A percentile compares a stretch with the other conserved stretches of the same genome.
phyloP scores from a whole-genome alignment of 306 rosid genomes.

The Dryas drummondii region DNA sequence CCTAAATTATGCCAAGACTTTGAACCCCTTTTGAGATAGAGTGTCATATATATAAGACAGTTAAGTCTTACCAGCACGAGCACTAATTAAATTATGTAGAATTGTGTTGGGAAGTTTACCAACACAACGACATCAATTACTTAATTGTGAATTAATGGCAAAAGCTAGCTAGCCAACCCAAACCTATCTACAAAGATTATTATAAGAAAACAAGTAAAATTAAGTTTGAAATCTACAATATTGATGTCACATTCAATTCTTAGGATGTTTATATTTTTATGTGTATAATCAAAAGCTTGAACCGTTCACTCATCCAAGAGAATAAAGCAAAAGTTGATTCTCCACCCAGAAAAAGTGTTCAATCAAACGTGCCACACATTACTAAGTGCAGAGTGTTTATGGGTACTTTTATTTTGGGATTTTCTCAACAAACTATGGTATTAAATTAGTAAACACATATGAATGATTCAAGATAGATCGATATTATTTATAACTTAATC shows the following conservation, averaged over 20 bases:
- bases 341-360: neutral
- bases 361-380: neutral
- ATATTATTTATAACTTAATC: too few species aligned
- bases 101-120: neutral
- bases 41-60: too few species aligned
- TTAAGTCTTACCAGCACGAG: neutral
- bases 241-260: neutral
- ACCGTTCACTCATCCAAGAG: neutral
- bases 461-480: too few species aligned
- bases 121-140: neutral
- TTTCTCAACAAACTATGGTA: too few species aligned
- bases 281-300: neutral
- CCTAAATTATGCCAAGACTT: constrained; percentile 16
- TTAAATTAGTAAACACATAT: too few species aligned
- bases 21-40: constrained; percentile 1
- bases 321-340: neutral
- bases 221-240: neutral
- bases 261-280: neutral
- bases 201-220: neutral
- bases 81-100: neutral
- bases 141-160: too few species aligned
- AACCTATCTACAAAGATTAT: too few species aligned
- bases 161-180: too few species aligned
- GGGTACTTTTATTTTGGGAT: too few species aligned
- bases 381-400: neutral